These are phyloP conservation scores for Hypoxylon fuscum DNA, from an alignment of 495 filamentous ascomycete species.

Conservation along the genomic window DNA sequence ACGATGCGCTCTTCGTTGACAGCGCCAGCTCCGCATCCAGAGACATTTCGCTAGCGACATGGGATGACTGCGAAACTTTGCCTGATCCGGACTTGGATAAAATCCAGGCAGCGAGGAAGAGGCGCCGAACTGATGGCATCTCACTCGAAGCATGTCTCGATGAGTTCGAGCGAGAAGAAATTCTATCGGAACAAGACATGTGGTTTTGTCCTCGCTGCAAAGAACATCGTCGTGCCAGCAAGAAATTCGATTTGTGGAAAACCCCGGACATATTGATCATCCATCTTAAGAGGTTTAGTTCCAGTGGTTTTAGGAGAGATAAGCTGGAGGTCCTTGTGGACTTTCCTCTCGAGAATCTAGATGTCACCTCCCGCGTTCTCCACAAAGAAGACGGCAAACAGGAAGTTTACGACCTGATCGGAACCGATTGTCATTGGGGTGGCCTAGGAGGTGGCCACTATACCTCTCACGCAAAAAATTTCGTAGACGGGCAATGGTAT, in stretches of 20 bases:
- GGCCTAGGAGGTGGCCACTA: slow-evolving; percentile 94
- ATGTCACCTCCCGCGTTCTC: slow-evolving; percentile 81
- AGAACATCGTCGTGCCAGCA: slow-evolving; percentile 87
- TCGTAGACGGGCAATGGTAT: slow-evolving; percentile 86
- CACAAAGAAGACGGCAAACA: slow-evolving; percentile 79
- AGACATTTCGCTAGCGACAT: slow-evolving; percentile 57
- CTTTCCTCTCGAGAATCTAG: slow-evolving; percentile 87
- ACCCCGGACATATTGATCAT: slow-evolving; percentile 92
- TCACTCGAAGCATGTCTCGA: slow-evolving; percentile 89
- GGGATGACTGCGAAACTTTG: slow-evolving; percentile 58
- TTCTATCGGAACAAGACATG: slow-evolving; percentile 90
- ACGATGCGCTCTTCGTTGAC: slow-evolving; percentile 75
- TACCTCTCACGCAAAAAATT: slow-evolving; percentile 92
- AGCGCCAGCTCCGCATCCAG: slow-evolving; percentile 3
- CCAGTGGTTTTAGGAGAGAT: slow-evolving; percentile 75
- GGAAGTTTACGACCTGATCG: slow-evolving; percentile 89
- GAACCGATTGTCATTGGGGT: slow-evolving; percentile 93
- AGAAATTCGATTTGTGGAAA: slow-evolving; percentile 97
- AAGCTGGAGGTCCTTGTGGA: slow-evolving; percentile 93
- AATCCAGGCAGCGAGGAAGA: slow-evolving; percentile 64
- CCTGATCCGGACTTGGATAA: slow-evolving; percentile 73
- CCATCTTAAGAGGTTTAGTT: slow-evolving; percentile 94
- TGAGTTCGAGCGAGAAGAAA: slow-evolving; percentile 92
- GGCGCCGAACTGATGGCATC: slow-evolving; percentile 76
- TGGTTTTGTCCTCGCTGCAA: slow-evolving; percentile 98